phyloP scores from a whole-genome alignment of 75 land plant species.

The Chamaecyparis obtusa region DNA sequence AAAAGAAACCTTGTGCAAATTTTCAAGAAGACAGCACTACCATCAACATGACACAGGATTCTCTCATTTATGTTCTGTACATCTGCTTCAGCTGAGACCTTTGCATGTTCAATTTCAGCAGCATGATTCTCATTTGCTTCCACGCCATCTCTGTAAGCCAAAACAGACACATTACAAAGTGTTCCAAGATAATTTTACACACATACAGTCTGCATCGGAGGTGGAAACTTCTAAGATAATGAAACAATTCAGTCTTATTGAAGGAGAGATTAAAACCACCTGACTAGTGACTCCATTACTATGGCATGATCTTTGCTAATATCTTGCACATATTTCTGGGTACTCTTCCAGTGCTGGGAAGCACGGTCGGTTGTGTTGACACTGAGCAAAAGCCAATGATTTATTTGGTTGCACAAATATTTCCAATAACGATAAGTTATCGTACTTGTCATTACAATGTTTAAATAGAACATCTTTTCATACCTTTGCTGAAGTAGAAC shows the following conservation, averaged over 20 bases:
- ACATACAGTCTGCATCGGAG: not conserved
- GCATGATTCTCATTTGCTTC: conserved; percentile 52
- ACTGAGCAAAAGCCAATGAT: conserved; percentile 25
- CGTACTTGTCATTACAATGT: no score
- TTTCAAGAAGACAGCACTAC: conserved; percentile 24
- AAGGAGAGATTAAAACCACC: conserved; percentile 16
- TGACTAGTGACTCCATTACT: conserved; percentile 34
- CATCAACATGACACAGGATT: conserved; percentile 35
- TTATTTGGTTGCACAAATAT: not conserved
- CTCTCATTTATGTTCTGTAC: conserved; percentile 30
- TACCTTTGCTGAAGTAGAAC: no score
- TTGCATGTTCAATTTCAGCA: conserved; percentile 34
- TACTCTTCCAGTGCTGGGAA: conserved; percentile 52
- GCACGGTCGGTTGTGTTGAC: conserved; percentile 44
- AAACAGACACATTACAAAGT: not conserved
- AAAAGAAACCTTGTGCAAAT: not conserved
- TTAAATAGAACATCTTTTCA: no score
- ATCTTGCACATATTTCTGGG: conserved; percentile 44
- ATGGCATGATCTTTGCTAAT: conserved; percentile 42
- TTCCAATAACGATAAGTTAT: no score
- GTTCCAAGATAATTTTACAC: not conserved
- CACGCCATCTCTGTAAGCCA: conserved; percentile 38
- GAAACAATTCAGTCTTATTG: not conserved
- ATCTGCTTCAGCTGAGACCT: conserved; percentile 48
- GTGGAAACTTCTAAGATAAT: not conserved